These are phyloP conservation scores for Bjerkandera adusta DNA, from an alignment of 1,284 basidiomycete species.

Conservation along the genomic window DNA sequence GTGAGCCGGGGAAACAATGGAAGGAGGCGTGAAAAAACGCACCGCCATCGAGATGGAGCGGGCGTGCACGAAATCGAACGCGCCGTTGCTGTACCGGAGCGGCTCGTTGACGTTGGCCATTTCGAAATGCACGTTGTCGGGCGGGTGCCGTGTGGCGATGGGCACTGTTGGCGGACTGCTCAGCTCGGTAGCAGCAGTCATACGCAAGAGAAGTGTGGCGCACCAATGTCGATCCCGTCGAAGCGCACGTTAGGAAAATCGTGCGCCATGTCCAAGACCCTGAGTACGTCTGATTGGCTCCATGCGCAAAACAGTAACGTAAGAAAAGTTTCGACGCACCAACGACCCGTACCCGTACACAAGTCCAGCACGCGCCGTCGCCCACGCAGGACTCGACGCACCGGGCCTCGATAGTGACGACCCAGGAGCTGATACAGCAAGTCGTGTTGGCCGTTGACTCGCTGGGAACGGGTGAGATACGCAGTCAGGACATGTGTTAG, in stretches of 20 bases:
- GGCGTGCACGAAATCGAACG: conserved; percentile 64
- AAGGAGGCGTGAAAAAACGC: conserved; percentile 26
- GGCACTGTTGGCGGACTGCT: too few relatives aligned
- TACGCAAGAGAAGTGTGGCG: too few relatives aligned
- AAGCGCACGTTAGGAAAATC: conserved; percentile 62
- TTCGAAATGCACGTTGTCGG: conserved; percentile 58
- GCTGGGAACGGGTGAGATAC: conserved; percentile 42
- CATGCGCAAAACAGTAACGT: conserved; percentile 6
- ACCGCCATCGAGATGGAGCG: conserved; percentile 58
- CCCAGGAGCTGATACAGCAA: conserved; percentile 48
- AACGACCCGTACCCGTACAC: conserved; percentile 68
- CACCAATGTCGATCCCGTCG: conserved; percentile 71
- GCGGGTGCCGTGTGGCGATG: conserved; percentile 60
- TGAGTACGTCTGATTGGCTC: conserved; percentile 25
- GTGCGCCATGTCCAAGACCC: conserved; percentile 70
- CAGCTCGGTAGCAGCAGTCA: too few relatives aligned
- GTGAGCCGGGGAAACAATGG: not conserved
- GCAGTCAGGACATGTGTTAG: not conserved
- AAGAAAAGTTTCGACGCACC: conserved; percentile 41
- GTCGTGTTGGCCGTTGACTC: conserved; percentile 47
- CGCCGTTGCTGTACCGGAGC: conserved; percentile 45
- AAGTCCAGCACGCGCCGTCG: conserved; percentile 60
- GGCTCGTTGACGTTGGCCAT: conserved; percentile 55
- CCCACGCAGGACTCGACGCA: conserved; percentile 45
- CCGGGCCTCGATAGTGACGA: conserved; percentile 55